A percentile compares a stretch with the other conserved stretches of the same genome.
These are phyloP conservation scores for Funneliformis mosseae DNA, from an alignment of 192 early-diverging fungal genomes.

Conservation along the genomic window DNA sequence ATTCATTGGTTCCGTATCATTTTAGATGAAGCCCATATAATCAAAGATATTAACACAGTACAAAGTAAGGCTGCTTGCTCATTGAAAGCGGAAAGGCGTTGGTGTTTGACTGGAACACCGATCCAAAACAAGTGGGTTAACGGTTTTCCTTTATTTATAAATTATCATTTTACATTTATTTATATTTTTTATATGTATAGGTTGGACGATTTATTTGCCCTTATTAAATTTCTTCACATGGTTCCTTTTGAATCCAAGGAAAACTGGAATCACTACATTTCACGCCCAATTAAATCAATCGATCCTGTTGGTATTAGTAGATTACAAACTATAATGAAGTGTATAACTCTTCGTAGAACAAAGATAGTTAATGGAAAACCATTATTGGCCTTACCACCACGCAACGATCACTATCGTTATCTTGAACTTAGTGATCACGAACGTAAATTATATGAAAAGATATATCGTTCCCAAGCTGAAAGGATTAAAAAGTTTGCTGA, in stretches of 20 bases:
- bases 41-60: slow-evolving; percentile 78
- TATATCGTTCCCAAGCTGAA: slow-evolving; percentile 63
- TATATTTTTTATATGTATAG: slow-evolving; percentile 32
- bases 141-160: not conserved
- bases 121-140: slow-evolving; percentile 54
- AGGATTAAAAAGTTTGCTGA: slow-evolving; percentile 58
- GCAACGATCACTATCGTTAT: slow-evolving; percentile 57
- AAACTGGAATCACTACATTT: slow-evolving; percentile 44
- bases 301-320: slow-evolving; percentile 42
- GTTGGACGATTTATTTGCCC: slow-evolving; percentile 85
- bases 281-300: slow-evolving; percentile 43
- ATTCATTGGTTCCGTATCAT: slow-evolving; percentile 87
- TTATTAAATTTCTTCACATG: slow-evolving; percentile 80
- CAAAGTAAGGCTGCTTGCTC: slow-evolving; percentile 74
- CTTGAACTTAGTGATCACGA: slow-evolving; percentile 67
- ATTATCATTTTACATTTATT: not conserved
- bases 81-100: slow-evolving; percentile 70
- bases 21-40: slow-evolving; percentile 93
- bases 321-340: slow-evolving; percentile 74
- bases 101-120: slow-evolving; percentile 93
- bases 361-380: slow-evolving; percentile 78
- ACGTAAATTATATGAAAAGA: slow-evolving; percentile 67
- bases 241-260: slow-evolving; percentile 45
- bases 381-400: slow-evolving; percentile 76
- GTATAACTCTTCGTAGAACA: slow-evolving; percentile 82